Base-by-base conservation (phyloP, 345 rosid species). In the Dipteronia dyeriana region DNA sequence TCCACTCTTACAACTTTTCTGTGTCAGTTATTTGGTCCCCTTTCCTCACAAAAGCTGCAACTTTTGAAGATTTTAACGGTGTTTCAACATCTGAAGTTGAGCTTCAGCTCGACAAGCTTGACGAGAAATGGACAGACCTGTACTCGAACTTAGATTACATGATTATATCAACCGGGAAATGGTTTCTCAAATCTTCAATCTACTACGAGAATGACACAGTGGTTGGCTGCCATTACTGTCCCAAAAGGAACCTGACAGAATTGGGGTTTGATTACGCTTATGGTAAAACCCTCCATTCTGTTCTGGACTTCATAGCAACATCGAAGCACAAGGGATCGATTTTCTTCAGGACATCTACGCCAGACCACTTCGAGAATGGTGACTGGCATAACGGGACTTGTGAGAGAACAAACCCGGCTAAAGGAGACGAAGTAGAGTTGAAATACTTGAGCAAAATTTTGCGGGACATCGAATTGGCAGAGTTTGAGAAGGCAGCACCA, bases 321-420 rank as follows among this genome's bases (percentile, higher is more conserved):
- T 76, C 87, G 49, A 84, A 87, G 51, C 88, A 82, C 82, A 87
- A 86, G 79, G 95, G 97, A 17, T 66, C 59, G 73, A 71, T 90
- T 25, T 89, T 91, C 70, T 94, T 96, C 75, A 86, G 98, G 77
- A 90, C 94, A 41, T 87, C 97, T 25, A 94, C 99, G 6, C 98
- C 98, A 0, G 97, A 92, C 84, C 99, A 96, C 82, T 96, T 96
- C 41, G 95, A 96, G 87, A 84, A 85, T 69, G 99, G 97, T 38
- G 94, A 94, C 75, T 96, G 99, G 99, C 88, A 92, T 73, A 92
- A 73, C 7, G 99, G 99, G 59, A 87, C 78, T 41, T 96, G 99
- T 79, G 78, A 34, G 3, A 87, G 78, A 76, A 86, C 82, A 7
- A 73, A 77, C 38, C 99, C 99, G 0, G 86, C 75, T 70, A 91